These are phyloP conservation scores for Smittium culicis DNA, from an alignment of 371 early-diverging fungal genomes.

Conservation along the genomic window DNA sequence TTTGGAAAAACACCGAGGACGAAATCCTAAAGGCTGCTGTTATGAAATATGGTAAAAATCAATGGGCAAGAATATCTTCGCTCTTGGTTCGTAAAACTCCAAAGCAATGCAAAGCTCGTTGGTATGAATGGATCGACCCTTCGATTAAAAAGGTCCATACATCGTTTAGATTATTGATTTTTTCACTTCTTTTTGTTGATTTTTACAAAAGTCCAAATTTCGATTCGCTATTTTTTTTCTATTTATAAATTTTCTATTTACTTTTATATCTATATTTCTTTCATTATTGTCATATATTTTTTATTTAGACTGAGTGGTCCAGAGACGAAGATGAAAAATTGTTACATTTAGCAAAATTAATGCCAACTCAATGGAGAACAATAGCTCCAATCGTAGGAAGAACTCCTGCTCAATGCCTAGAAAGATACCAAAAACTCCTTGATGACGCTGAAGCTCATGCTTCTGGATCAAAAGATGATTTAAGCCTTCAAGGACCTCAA, in stretches of 20 bases:
- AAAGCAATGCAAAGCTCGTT: conserved; percentile 96
- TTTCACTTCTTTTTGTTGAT: not conserved
- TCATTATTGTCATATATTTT: no score
- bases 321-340: conserved; percentile 96
- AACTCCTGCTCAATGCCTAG: conserved; percentile 95
- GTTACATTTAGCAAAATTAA: conserved; percentile 88
- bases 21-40: conserved; percentile 96
- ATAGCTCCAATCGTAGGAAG: conserved; percentile 96
- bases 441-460: conserved; percentile 84
- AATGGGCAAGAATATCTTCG: conserved; percentile 96
- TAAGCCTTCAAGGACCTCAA: conserved; percentile 47
- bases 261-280: not conserved
- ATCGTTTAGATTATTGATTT: not conserved
- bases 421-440: conserved; percentile 84
- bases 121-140: conserved; percentile 98
- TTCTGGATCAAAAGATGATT: conserved; percentile 39
- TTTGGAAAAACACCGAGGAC: conserved; percentile 89
- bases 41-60: conserved; percentile 96
- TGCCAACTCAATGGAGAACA: conserved; percentile 99
- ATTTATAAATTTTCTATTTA: conserved; percentile 2
- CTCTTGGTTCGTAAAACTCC: conserved; percentile 87
- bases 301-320: conserved; percentile 84
- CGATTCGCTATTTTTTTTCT: not conserved
- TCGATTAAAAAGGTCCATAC: conserved; percentile 77
- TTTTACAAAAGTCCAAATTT: no score